phyloP scores from a whole-genome alignment of 495 filamentous ascomycete genomes.

The Lasiosphaeria miniovina region DNA sequence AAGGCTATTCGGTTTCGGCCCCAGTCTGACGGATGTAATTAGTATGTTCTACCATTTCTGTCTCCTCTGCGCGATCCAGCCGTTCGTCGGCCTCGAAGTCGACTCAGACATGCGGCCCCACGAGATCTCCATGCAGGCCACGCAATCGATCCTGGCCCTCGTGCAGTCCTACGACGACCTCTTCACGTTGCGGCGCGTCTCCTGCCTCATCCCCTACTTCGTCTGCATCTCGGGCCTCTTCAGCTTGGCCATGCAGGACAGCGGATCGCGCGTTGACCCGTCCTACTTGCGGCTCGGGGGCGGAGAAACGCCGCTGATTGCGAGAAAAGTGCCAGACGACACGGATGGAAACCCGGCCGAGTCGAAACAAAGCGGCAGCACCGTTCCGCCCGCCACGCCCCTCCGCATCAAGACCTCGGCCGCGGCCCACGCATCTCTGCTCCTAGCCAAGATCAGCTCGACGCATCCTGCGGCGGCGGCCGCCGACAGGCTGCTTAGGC shows the following conservation, averaged over 20 bases:
- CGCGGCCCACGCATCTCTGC: background rate
- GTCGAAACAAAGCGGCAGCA: background rate
- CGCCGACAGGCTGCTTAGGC: conserved; percentile 1
- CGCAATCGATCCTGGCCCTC: conserved; percentile 8
- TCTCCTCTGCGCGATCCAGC: conserved; percentile 6
- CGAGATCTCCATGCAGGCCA: conserved; percentile 8
- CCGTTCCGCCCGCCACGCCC: background rate
- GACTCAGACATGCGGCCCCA: conserved; percentile 1
- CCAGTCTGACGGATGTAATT: background rate
- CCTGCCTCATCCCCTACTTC: conserved; percentile 8
- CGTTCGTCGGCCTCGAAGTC: conserved; percentile 1
- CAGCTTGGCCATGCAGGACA: conserved; percentile 9
- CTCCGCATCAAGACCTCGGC: conserved; percentile 6
- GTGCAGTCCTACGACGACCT: conserved; percentile 13
- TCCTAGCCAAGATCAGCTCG: conserved; percentile 7
- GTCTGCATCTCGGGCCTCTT: conserved; percentile 7
- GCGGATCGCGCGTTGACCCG: background rate
- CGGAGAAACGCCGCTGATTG: background rate
- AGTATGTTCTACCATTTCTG: conserved; percentile 16
- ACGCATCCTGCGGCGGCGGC: conserved; percentile 4
- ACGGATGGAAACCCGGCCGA: background rate
- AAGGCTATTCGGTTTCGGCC: background rate
- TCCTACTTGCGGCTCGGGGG: background rate
- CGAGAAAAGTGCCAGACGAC: background rate
- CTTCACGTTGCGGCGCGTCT: conserved; percentile 10